Evolutionary conservation across 768 basidiomycete genomes (phyloP).

Genomic region (Clavaria fumosa): DNA sequence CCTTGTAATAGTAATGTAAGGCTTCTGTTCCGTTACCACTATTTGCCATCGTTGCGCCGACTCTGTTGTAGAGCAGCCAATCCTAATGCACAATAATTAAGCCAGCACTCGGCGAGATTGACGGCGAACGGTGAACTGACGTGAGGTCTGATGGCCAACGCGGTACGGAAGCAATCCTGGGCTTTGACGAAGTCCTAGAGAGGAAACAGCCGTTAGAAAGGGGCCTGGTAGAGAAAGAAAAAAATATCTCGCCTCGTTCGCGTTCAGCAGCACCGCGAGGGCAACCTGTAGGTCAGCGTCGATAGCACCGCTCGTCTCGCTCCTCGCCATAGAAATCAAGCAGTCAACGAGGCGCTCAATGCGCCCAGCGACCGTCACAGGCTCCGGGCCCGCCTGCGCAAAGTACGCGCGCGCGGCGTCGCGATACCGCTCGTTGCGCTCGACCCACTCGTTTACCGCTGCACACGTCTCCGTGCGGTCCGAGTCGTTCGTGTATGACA

Average conservation of each 20-base stretch:
- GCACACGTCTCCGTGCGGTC: slow-evolving; percentile 59
- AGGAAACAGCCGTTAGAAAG: neutral
- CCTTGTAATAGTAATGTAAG: slow-evolving; percentile 73
- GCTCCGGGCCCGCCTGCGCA: slow-evolving; percentile 15
- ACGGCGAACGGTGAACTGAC: slow-evolving; percentile 26
- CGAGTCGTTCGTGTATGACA: slow-evolving; percentile 84
- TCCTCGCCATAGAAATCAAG: slow-evolving; percentile 68
- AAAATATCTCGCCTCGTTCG: slow-evolving; percentile 54
- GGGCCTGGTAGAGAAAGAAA: slow-evolving; percentile 1
- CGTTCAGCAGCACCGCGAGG: slow-evolving; percentile 82
- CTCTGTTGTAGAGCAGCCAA: slow-evolving; percentile 83
- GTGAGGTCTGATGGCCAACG: slow-evolving; percentile 74
- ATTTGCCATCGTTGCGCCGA: slow-evolving; percentile 91
- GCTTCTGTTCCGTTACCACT: slow-evolving; percentile 67
- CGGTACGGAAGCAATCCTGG: slow-evolving; percentile 85
- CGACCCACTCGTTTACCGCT: slow-evolving; percentile 77
- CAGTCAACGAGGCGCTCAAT: slow-evolving; percentile 51
- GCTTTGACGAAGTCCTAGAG: slow-evolving; percentile 79
- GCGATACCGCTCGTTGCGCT: slow-evolving; percentile 41
- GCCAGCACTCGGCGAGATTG: neutral
- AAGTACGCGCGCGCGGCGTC: slow-evolving; percentile 28
- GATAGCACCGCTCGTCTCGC: slow-evolving; percentile 38
- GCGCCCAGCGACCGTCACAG: slow-evolving; percentile 22
- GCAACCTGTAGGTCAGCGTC: slow-evolving; percentile 96
- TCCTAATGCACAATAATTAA: slow-evolving; percentile 35